Evolutionary conservation across 257 asterid genomes (phyloP).

Genomic region (Petunia secreta): DNA sequence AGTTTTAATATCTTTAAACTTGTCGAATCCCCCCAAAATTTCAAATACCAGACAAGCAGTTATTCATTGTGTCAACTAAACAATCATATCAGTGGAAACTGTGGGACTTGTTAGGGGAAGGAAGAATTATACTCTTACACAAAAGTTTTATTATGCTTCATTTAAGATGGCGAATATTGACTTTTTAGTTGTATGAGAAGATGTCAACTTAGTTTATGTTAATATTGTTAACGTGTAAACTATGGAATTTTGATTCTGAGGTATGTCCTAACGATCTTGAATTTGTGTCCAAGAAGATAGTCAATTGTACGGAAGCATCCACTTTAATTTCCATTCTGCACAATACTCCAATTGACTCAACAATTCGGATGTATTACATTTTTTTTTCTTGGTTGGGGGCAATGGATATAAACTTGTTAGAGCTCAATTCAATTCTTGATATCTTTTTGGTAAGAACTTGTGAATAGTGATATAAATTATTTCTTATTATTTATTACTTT

Average conservation of each 20-base stretch:
- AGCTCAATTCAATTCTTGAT: background rate
- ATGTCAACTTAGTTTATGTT: background rate
- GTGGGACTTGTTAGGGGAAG: background rate
- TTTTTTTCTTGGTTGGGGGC: background rate
- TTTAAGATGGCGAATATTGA: background rate
- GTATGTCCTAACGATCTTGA: background rate
- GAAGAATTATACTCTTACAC: background rate
- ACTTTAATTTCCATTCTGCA: background rate
- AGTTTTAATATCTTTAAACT: too few relatives aligned
- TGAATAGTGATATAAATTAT: too few relatives aligned
- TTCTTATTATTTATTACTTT: too few relatives aligned
- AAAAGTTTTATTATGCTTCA: background rate
- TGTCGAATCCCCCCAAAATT: too few relatives aligned
- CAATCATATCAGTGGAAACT: background rate
- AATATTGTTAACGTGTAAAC: slow-evolving; percentile 4
- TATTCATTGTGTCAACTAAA: background rate
- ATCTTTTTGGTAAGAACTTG: too few relatives aligned
- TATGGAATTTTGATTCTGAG: background rate
- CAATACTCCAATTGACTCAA: background rate
- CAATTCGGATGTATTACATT: background rate
- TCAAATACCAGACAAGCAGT: too few relatives aligned
- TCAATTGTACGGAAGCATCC: background rate
- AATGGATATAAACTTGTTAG: background rate
- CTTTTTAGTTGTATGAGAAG: background rate
- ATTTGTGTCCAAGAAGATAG: background rate